phyloP scores from a whole-genome alignment of 1,139 yeast genomes.

The Geotrichum klebahnii region DNA sequence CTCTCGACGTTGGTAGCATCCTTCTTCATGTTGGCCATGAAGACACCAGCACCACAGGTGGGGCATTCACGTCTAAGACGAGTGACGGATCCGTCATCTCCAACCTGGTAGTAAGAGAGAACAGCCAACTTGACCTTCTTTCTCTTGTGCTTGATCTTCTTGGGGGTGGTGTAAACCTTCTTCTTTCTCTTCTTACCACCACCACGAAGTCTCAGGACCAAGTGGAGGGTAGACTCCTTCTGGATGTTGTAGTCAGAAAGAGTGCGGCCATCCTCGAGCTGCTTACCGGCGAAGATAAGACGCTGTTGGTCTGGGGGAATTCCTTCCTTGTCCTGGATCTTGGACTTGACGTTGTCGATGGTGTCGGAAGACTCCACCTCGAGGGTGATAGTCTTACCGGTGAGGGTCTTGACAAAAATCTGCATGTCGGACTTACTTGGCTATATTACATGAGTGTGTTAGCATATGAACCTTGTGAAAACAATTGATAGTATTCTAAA shows the following conservation, averaged over 20 bases:
- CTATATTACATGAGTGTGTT: slow-evolving; percentile 2
- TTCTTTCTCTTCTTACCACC: slow-evolving; percentile 99
- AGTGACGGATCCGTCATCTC: slow-evolving; percentile 96
- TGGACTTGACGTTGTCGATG: slow-evolving; percentile 97
- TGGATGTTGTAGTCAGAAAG: slow-evolving; percentile 99
- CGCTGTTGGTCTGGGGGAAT: slow-evolving; percentile 99
- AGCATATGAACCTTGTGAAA: neutral
- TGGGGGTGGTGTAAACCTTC: slow-evolving; percentile 99
- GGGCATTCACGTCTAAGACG: slow-evolving; percentile 99
- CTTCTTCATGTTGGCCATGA: slow-evolving; percentile 98
- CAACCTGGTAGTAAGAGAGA: slow-evolving; percentile 98
- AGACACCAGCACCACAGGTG: slow-evolving; percentile 97
- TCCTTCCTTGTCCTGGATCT: slow-evolving; percentile 99
- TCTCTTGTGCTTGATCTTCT: slow-evolving; percentile 99
- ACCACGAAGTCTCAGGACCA: slow-evolving; percentile 98
- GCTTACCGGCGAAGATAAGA: slow-evolving; percentile 99
- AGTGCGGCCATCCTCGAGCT: slow-evolving; percentile 98
- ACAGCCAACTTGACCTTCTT: slow-evolving; percentile 99
- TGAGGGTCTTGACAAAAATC: slow-evolving; percentile 97
- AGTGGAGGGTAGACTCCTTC: slow-evolving; percentile 97
- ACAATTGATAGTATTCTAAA: neutral
- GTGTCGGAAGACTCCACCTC: slow-evolving; percentile 99
- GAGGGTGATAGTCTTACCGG: slow-evolving; percentile 98
- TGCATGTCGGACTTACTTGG: slow-evolving; percentile 57
- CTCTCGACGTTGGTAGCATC: slow-evolving; percentile 94